These are phyloP conservation scores for slime mould (Dictyostelium discoideum) DNA, from an alignment of 78 protist genomes.

Conservation along the genomic window DNA sequence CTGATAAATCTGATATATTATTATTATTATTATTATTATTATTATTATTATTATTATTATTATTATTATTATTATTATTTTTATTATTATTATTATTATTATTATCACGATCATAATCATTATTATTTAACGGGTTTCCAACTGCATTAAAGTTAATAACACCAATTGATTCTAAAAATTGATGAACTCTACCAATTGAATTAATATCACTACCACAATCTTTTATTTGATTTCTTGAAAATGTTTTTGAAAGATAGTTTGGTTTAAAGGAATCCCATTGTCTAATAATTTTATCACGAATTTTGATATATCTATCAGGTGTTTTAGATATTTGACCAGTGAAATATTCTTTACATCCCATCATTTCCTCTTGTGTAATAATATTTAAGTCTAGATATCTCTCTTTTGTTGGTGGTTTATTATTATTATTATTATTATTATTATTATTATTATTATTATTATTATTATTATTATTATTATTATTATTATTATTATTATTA, in stretches of 20 bases:
- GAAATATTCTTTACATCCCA: constrained; percentile 41
- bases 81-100: not conserved
- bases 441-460: not conserved
- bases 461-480: not conserved
- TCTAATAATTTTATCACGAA: constrained; percentile 41
- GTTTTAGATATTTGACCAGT: constrained; percentile 40
- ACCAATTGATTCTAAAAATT: constrained; percentile 55
- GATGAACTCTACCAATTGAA: constrained; percentile 68
- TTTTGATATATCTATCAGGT: constrained; percentile 67
- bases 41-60: constrained; percentile 4
- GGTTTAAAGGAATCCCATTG: constrained; percentile 53
- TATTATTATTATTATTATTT: not conserved
- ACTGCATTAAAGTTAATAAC: constrained; percentile 46
- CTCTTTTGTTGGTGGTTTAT: not conserved
- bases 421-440: not conserved
- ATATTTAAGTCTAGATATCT: not conserved
- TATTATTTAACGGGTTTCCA: not conserved
- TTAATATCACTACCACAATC: constrained; percentile 75
- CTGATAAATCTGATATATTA: not conserved
- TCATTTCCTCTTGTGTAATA: constrained; percentile 38
- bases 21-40: not conserved
- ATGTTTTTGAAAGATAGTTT: constrained; percentile 27
- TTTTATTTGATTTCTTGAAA: constrained; percentile 6
- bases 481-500: not conserved
- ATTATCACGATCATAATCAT: not conserved